A percentile compares a stretch with the other conserved stretches of the same genome.
Conservation (phyloP, 1,284 basidiomycete species). For the Boletus sp. region DNA sequence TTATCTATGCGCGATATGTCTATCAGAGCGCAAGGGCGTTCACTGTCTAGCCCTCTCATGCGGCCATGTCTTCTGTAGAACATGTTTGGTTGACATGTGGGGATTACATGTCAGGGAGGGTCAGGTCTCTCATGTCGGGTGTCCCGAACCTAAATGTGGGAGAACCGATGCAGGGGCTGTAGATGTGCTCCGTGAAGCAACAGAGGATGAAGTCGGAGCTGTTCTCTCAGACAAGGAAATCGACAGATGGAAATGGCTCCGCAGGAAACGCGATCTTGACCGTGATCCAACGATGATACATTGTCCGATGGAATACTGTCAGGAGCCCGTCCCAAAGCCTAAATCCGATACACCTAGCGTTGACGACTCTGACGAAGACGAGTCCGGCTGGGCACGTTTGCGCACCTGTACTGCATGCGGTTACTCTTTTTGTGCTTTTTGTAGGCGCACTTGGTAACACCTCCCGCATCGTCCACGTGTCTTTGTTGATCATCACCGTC, state of each 20-base stretch:
- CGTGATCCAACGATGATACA: conserved; percentile 71
- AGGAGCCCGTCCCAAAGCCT: conserved; percentile 60
- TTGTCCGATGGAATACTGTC: conserved; percentile 72
- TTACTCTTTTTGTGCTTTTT: conserved; percentile 72
- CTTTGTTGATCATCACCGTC: conserved; percentile 1
- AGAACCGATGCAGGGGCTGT: conserved; percentile 40
- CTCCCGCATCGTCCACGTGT: neutral
- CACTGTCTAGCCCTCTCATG: conserved; percentile 64
- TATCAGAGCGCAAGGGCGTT: conserved; percentile 64
- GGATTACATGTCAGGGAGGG: conserved; percentile 70
- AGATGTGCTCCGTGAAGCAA: conserved; percentile 43
- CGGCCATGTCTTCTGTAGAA: conserved; percentile 67
- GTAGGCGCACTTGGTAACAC: conserved; percentile 64
- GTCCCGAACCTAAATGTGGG: conserved; percentile 72
- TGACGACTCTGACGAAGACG: conserved; percentile 39
- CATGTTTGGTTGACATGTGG: conserved; percentile 74
- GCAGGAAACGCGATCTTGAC: conserved; percentile 64
- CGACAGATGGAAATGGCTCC: conserved; percentile 69
- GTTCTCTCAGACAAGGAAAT: conserved; percentile 61
- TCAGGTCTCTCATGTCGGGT: conserved; percentile 62
- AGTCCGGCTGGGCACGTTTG: conserved; percentile 62
- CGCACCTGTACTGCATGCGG: conserved; percentile 63
- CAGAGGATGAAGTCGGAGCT: conserved; percentile 66
- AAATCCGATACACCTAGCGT: conserved; percentile 34
- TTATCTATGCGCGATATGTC: conserved; percentile 66